Percentiles rank a stretch among this genome's conserved stretches.
phyloP scores from a whole-genome alignment of 768 basidiomycete genomes.

The Pleurotus platypus region DNA sequence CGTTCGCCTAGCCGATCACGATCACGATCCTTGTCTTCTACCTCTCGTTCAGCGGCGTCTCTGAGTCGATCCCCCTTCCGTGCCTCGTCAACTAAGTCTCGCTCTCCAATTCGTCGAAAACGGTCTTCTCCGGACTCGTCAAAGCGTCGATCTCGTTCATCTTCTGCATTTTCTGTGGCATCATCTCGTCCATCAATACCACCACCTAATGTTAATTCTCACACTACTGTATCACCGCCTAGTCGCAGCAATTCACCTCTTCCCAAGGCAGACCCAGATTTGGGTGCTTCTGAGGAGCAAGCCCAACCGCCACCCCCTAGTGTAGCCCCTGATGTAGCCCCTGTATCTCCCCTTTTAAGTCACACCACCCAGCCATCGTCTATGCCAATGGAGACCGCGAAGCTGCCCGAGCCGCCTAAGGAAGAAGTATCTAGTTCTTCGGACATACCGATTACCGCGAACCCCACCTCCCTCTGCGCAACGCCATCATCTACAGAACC shows the following conservation, averaged over 20 bases:
- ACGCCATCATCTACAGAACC: too few relatives aligned
- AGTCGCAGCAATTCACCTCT: background rate
- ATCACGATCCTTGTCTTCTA: slow-evolving; percentile 10
- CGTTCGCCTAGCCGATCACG: slow-evolving; percentile 14
- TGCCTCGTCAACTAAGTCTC: slow-evolving; percentile 23
- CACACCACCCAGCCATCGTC: too few relatives aligned
- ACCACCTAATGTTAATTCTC: slow-evolving; percentile 9
- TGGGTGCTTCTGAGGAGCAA: background rate
- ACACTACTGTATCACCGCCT: slow-evolving; percentile 5
- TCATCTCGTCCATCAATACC: slow-evolving; percentile 34
- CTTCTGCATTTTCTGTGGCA: slow-evolving; percentile 56
- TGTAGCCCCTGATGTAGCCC: background rate
- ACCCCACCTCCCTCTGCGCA: too few relatives aligned
- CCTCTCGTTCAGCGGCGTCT: slow-evolving; percentile 18
- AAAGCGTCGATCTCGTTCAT: slow-evolving; percentile 18
- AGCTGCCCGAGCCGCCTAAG: too few relatives aligned
- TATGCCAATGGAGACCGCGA: too few relatives aligned
- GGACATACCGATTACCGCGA: too few relatives aligned
- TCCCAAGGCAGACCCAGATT: background rate
- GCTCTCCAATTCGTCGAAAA: slow-evolving; percentile 18
- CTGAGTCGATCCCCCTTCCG: slow-evolving; percentile 26
- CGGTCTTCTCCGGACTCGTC: slow-evolving; percentile 12
- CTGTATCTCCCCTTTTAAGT: background rate
- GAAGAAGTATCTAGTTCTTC: too few relatives aligned
- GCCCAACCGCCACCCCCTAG: background rate